phyloP scores from a whole-genome alignment of 768 basidiomycete species.

The Epithele typhae region DNA sequence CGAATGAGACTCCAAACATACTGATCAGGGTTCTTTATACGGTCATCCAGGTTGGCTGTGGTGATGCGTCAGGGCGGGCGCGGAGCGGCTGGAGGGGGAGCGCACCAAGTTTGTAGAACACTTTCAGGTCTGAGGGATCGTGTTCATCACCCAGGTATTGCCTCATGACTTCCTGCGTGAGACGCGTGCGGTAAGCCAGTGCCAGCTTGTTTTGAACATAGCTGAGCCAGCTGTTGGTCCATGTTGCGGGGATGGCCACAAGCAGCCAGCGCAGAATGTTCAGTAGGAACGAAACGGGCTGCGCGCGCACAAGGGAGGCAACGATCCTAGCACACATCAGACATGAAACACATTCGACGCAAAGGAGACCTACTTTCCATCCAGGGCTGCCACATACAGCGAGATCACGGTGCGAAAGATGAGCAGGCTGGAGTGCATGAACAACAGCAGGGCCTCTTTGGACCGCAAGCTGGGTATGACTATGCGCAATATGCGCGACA shows the following conservation, averaged over 20 bases:
- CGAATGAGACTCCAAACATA: too few species aligned
- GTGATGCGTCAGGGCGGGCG: background rate
- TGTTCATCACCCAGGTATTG: slow-evolving; percentile 77
- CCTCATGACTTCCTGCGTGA: slow-evolving; percentile 78
- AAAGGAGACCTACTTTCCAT: slow-evolving; percentile 61
- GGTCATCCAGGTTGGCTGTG: slow-evolving; percentile 89
- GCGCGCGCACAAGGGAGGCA: slow-evolving; percentile 87
- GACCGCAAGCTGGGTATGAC: slow-evolving; percentile 83
- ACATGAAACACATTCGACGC: background rate
- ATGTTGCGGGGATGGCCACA: slow-evolving; percentile 90
- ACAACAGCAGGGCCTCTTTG: slow-evolving; percentile 82
- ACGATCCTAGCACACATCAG: slow-evolving; percentile 62
- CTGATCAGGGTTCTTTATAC: slow-evolving; percentile 96
- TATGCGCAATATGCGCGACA: slow-evolving; percentile 74
- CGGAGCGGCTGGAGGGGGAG: background rate
- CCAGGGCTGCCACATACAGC: slow-evolving; percentile 89
- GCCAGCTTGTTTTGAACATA: slow-evolving; percentile 93
- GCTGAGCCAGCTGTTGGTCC: slow-evolving; percentile 89
- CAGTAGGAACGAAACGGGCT: slow-evolving; percentile 69
- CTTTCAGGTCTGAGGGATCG: slow-evolving; percentile 66
- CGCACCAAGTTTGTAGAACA: slow-evolving; percentile 91
- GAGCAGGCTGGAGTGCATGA: slow-evolving; percentile 86
- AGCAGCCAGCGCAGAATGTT: slow-evolving; percentile 89
- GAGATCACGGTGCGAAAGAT: slow-evolving; percentile 89
- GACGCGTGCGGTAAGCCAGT: slow-evolving; percentile 80